Conservation (phyloP, 768 basidiomycete species). For the Lactarius psammicola region DNA sequence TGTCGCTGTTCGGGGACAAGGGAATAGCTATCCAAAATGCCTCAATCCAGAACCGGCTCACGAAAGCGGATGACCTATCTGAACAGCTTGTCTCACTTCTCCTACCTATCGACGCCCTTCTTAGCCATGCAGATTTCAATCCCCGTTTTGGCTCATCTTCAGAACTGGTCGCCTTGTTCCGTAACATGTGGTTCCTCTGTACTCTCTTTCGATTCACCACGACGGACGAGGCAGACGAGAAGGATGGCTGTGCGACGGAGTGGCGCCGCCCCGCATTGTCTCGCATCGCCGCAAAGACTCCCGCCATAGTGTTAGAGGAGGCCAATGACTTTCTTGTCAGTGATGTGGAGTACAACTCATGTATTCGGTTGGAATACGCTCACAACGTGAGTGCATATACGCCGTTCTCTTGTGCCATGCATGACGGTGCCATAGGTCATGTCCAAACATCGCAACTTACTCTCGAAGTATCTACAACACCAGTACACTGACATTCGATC, state of each 20-base stretch:
- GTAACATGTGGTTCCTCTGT: constrained; percentile 93
- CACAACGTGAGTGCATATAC: constrained; percentile 53
- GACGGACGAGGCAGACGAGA: constrained; percentile 43
- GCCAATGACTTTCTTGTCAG: constrained; percentile 80
- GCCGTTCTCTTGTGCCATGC: neutral
- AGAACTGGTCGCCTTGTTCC: constrained; percentile 72
- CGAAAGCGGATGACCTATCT: constrained; percentile 80
- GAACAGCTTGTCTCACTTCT: constrained; percentile 85
- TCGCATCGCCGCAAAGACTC: constrained; percentile 84
- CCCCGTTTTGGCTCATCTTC: constrained; percentile 54
- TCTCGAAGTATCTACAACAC: constrained; percentile 64
- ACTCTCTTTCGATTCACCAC: constrained; percentile 79
- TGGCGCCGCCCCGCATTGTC: constrained; percentile 76
- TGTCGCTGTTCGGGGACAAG: constrained; percentile 86
- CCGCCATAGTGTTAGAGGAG: constrained; percentile 77
- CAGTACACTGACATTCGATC: constrained; percentile 67
- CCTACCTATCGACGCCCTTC: constrained; percentile 85
- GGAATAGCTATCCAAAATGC: constrained; percentile 86
- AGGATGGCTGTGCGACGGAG: constrained; percentile 63
- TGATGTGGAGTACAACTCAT: constrained; percentile 90
- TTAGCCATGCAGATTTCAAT: constrained; percentile 67
- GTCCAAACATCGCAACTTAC: constrained; percentile 58
- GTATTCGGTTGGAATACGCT: constrained; percentile 82
- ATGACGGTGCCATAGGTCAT: constrained; percentile 52
- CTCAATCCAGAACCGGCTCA: constrained; percentile 60